Evolutionary conservation across 306 rosid genomes (phyloP), one percentile per base, ranked within the genome.

Genomic region (Inga oerstediana): DNA sequence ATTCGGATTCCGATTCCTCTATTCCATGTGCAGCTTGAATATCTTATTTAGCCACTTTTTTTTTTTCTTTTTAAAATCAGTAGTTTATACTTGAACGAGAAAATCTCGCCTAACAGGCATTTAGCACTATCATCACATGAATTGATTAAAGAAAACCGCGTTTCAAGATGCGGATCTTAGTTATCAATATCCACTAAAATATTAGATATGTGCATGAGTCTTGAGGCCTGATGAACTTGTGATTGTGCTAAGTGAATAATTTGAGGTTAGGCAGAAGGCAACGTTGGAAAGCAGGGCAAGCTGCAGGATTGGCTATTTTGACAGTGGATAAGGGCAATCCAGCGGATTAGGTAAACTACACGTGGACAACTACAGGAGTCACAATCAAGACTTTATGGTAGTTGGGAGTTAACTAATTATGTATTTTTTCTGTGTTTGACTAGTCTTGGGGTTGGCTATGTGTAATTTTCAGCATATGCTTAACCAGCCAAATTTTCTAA

Each of bases 311-410:
- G 52, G 43, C 54, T 75, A 72, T 77, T 77, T 81, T 72, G 77
- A 72, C 84, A 80, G 6, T 72, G 83, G 85, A 77, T 81, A 72
- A 77, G 79, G 32, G 52, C 77, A 77, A 69, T 48, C 84, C 34
- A 37, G 32, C 78, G 20, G 80, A 66, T 85, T 85, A 72, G 88
- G 88, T 78, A 66, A 81, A 81, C 85, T 81, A 85, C 88, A 81
- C 88, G 88, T 77, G 83, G 85, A 85, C 81, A 85, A 85, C 88
- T 77, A 81, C 80, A 5, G 72, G 30, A 64, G 88, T 85, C 88
- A 34, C 82, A 44, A 54, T 85, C 88, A 64, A 51, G 77, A 77
- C 73, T 81, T 46, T 77, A 64, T 77, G 66, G 32, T 48, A 2
- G 75, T 71, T 61, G 84, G 73, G 41, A 48, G 71, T 41, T 37